phyloP scores from a whole-genome alignment of 2,329 filamentous ascomycete genomes.

The Hymenotorrendiella dingleyae region DNA sequence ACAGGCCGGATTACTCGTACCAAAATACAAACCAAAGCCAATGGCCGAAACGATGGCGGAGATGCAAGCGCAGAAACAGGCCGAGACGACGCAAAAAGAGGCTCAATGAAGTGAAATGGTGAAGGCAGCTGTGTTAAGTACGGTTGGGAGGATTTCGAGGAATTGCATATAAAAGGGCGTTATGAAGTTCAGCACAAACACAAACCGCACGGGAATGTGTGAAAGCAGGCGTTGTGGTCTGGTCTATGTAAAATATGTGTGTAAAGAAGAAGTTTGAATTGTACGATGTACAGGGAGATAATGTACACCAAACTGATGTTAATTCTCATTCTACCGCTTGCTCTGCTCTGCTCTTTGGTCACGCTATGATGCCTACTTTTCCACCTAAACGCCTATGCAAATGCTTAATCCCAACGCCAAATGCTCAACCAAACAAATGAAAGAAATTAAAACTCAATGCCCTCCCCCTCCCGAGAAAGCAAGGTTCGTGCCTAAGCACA shows the following conservation, averaged over 20 bases:
- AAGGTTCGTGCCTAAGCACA: constrained; percentile 79
- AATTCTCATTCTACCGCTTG: too few relatives aligned
- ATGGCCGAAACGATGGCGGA: neutral
- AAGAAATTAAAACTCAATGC: constrained; percentile 40
- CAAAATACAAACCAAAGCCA: constrained; percentile 23
- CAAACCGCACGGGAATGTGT: too few relatives aligned
- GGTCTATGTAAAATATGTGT: constrained; percentile 1
- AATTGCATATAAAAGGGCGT: constrained; percentile 1
- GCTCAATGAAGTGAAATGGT: neutral
- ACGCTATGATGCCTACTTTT: too few relatives aligned
- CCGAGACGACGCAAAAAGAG: neutral
- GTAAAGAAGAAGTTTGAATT: too few relatives aligned
- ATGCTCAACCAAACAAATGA: neutral
- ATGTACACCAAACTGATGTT: too few relatives aligned
- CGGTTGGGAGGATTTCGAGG: neutral
- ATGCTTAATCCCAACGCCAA: constrained; percentile 14
- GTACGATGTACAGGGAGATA: too few relatives aligned
- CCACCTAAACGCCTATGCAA: too few relatives aligned
- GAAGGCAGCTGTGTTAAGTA: too few relatives aligned
- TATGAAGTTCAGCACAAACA: neutral
- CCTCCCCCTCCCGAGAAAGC: constrained; percentile 59
- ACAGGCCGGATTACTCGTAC: constrained; percentile 30
- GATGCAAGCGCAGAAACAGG: neutral
- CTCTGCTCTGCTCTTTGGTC: too few relatives aligned
- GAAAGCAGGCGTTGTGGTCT: neutral